Evolutionary conservation across 805 yeast species (phyloP), one percentile per base, ranked within the genome.

Genomic region (Brettanomyces sp.): DNA sequence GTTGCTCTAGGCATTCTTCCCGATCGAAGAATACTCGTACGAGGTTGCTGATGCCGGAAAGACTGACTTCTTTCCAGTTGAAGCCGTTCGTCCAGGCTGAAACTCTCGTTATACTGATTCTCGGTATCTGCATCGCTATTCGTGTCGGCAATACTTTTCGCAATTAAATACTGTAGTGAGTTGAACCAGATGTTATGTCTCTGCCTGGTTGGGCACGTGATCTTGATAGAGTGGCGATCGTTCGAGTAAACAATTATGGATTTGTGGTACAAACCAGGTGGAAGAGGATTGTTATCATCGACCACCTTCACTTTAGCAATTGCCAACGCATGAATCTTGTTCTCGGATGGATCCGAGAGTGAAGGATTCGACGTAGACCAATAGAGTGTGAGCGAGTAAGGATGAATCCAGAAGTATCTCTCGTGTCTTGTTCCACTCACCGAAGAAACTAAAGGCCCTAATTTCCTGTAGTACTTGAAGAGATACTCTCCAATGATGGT

Each of bases 391-490:
- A 88, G 67, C 7, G 93, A 83, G 63, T 90, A 90, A 3, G 99
- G 98, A 64, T 91, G 95, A 40, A 93, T 78, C 98, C 98, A 93
- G 73, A 91, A 91, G 67, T 79, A 91, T 52, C 97, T 75, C 58
- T 85, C 93, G 59, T 91, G 99, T 49, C 96, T 76, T 38, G 77
- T 76, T 43, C 88, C 93, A 0, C 91, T 76, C 21, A 87, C 73
- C 1, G 83, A 73, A 36, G 87, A 82, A 18, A 18, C 37, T 43
- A 86, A 69, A 13, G 89, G 83, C 1, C 90, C 90, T 45, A 84
- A 65, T 49, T 80, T 79, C 48, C 93, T 79, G 61, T 82, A 86
- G 60, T 90, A 90, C 64, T 91, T 91, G 75, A 74, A 82, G 47
- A 90, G 68, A 52, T 80, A 86, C 60, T 91, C 98, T 44, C 99